These are phyloP conservation scores for Gossypium turneri DNA, from an alignment of 345 rosid species.

Conservation along the genomic window DNA sequence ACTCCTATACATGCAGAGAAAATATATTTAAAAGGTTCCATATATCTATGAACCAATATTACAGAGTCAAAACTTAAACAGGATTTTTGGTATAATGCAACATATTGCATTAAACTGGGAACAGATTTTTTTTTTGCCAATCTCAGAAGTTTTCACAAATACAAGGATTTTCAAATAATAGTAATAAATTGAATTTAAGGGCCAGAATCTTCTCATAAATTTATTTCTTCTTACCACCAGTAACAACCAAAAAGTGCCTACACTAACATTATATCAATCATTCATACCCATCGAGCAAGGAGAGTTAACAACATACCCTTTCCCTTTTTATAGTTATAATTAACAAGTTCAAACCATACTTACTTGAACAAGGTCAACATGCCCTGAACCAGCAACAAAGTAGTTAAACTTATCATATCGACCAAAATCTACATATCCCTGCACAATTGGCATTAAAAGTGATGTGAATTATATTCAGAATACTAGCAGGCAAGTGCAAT, in stretches of 20 bases:
- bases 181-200: background rate
- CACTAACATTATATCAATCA: background rate
- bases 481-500: slow-evolving; percentile 1
- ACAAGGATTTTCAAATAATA: background rate
- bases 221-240: background rate
- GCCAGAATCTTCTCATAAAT: background rate
- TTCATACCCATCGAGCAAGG: background rate
- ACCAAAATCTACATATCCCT: slow-evolving; percentile 92
- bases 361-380: slow-evolving; percentile 69
- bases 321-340: background rate
- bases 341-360: slow-evolving; percentile 16
- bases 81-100: background rate
- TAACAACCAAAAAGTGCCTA: background rate
- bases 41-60: background rate
- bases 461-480: background rate
- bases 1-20: slow-evolving; percentile 44
- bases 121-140: background rate
- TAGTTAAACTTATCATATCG: slow-evolving; percentile 58
- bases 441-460: slow-evolving; percentile 23
- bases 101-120: slow-evolving; percentile 1
- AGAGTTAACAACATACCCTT: background rate
- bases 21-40: background rate
- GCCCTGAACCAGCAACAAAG: slow-evolving; percentile 59
- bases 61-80: background rate
- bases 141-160: background rate